A percentile compares a stretch with the other conserved stretches of the same genome.
Conservation (phyloP, 805 yeast genomes). For the Candida golubevii region DNA sequence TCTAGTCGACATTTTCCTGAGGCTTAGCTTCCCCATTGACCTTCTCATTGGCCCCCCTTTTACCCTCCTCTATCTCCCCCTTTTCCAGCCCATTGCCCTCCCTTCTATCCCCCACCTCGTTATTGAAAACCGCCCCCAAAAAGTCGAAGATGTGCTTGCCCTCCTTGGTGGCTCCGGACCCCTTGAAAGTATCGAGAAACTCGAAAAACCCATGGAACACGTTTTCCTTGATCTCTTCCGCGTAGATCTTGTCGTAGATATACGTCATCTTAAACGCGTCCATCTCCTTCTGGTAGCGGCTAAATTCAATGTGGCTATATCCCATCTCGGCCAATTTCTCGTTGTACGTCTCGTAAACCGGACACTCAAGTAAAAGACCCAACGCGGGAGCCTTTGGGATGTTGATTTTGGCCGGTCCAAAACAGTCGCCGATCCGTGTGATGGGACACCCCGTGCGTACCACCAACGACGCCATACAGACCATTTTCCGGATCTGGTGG, state of each 20-base stretch:
- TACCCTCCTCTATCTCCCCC: too few relatives aligned
- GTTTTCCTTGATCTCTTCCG: conserved; percentile 83
- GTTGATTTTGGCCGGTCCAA: conserved; percentile 67
- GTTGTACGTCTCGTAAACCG: conserved; percentile 87
- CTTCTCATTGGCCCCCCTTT: conserved; percentile 10
- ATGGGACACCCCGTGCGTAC: conserved; percentile 84
- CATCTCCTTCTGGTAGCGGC: conserved; percentile 63
- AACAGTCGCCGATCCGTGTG: conserved; percentile 72
- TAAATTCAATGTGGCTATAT: conserved; percentile 68
- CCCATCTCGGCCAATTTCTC: conserved; percentile 67
- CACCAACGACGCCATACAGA: conserved; percentile 85
- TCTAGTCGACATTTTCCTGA: conserved; percentile 11
- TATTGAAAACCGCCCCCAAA: conserved; percentile 40
- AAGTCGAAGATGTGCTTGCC: conserved; percentile 57
- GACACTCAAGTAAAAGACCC: conserved; percentile 85
- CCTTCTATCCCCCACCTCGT: conserved; percentile 15
- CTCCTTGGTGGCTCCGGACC: conserved; percentile 29
- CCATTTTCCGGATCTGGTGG: conserved; percentile 97
- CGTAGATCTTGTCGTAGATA: conserved; percentile 89
- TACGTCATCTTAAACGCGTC: conserved; percentile 80
- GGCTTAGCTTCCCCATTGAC: conserved; percentile 2
- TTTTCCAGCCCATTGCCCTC: conserved; percentile 11
- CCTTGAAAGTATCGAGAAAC: conserved; percentile 74
- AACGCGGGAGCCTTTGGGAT: conserved; percentile 98
- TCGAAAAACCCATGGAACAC: conserved; percentile 88